Base-by-base conservation (phyloP, 1,139 yeast species). In the Saccharomyces hybrid region DNA sequence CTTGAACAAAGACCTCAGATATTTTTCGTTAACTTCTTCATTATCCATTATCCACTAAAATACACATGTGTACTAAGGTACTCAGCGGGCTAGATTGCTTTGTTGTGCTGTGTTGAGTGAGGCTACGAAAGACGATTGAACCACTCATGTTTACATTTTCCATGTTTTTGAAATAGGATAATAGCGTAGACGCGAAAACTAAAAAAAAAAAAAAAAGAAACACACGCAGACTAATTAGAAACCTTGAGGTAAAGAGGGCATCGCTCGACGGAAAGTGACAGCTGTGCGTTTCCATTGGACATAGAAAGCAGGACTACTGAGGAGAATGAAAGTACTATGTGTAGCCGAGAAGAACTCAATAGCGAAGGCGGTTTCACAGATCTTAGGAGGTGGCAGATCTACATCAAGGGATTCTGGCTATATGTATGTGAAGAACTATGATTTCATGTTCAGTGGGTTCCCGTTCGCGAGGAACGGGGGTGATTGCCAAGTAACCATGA, bases 271-370 rank as follows among this genome's bases (percentile, higher is more conserved):
- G 23, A 19, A 19, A 19, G 11, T n/a, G 44, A 9, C 11, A 16
- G 19, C 44, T 11, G 44, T 38, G 25, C 44, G 25, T 16, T 16
- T 9, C 3, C 44, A 2, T 16, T 8, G 5, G 26, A 2, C 3
- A 16, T 3, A 16, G 9, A 16, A 38, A 38, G n/a, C 3, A 9
- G n/a, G 3, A 38, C 2, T 38, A 38, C 2, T 9, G 8, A 38
- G 7, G n/a, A 38, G 11, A 38, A 85, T 86, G 90, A 83, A 76
- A 66, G 81, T 95, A 5, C 79, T 95, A 54, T 93, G 98, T 72
- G 97, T 95, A 56, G 99, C 99, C 1, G 99, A 95, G 73, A 95
- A 95, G 72, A 96, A 96, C 54, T 88, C 97, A 1, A 93, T 95
- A 52, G 95, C 98, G 7, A 88, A 86, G 67, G 87, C 90, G 27